Evolutionary conservation across 176 grass and related monocot genomes (phyloP).

Genomic region (Chloris gayana): DNA sequence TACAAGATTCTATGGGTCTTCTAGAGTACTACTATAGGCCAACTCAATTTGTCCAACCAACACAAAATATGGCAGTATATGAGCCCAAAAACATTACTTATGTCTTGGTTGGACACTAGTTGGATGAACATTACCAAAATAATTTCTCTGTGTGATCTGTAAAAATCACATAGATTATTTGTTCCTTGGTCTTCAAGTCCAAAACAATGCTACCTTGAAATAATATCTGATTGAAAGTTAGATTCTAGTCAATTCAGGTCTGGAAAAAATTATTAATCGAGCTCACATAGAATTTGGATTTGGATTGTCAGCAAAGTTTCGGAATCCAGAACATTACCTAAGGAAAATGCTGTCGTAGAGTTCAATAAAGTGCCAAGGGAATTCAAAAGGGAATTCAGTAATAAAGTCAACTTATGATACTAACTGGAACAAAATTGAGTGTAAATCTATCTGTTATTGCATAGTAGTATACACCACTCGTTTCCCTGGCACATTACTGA

Average conservation of each 20-base stretch:
- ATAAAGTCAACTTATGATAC: slow-evolving; percentile 2
- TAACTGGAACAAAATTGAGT: not conserved
- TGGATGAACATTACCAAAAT: too few relatives aligned
- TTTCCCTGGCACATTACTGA: not conserved
- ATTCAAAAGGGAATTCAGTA: not conserved
- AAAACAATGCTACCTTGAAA: not conserved
- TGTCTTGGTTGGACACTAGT: too few relatives aligned
- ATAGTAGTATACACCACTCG: not conserved
- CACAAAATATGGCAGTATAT: too few relatives aligned
- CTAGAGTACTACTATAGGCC: too few relatives aligned
- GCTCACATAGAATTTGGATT: not conserved
- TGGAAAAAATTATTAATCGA: not conserved
- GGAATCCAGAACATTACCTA: not conserved
- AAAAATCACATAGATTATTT: not conserved
- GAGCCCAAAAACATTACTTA: too few relatives aligned
- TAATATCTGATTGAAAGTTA: not conserved
- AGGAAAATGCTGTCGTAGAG: not conserved
- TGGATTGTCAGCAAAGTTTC: not conserved
- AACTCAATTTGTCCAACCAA: too few relatives aligned
- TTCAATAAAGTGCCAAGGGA: not conserved
- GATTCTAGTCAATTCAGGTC: not conserved
- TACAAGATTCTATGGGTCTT: too few relatives aligned
- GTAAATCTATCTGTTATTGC: not conserved
- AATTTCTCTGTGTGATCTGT: too few relatives aligned
- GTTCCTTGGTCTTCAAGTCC: not conserved